A percentile compares a stretch with the other conserved stretches of the same genome.
Evolutionary conservation across 345 rosid species (phyloP).

Genomic region (Dimocarpus longan): DNA sequence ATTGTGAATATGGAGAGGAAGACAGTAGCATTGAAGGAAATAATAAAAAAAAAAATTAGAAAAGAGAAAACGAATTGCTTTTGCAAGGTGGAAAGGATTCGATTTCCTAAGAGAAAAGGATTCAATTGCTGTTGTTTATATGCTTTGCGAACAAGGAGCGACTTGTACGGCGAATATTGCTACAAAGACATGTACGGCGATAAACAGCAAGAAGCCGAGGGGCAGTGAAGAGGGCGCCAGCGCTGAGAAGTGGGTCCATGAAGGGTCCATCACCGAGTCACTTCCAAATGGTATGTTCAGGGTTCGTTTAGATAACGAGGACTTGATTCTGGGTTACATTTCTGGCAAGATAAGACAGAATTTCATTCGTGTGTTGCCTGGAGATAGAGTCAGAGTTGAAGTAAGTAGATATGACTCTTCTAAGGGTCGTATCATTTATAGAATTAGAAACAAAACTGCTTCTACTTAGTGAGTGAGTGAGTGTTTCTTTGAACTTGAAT

Average conservation of each 20-base stretch:
- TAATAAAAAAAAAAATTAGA: too few species aligned
- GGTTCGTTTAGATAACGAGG: slow-evolving; percentile 48
- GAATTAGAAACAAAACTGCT: slow-evolving; percentile 49
- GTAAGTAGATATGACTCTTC: slow-evolving; percentile 82
- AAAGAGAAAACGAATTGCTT: too few species aligned
- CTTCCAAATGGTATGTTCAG: slow-evolving; percentile 67
- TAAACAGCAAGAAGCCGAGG: slow-evolving; percentile 26
- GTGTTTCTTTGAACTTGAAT: neutral
- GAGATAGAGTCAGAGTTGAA: slow-evolving; percentile 85
- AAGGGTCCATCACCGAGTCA: slow-evolving; percentile 58
- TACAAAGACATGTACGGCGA: slow-evolving; percentile 2
- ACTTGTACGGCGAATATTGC: neutral
- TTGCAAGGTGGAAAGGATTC: too few species aligned
- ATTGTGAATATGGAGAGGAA: too few species aligned
- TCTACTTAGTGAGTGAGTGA: slow-evolving; percentile 17
- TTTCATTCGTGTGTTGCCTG: slow-evolving; percentile 81
- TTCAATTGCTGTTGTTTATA: too few species aligned
- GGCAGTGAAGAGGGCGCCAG: slow-evolving; percentile 20
- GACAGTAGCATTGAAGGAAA: too few species aligned
- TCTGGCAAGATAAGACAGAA: slow-evolving; percentile 91
- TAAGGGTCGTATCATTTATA: slow-evolving; percentile 74
- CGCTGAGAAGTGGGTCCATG: slow-evolving; percentile 51
- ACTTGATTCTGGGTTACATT: slow-evolving; percentile 75
- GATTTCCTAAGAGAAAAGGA: too few species aligned
- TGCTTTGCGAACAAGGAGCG: too few species aligned